phyloP scores from a whole-genome alignment of 345 rosid genomes.

The Citrus mangshanensis region DNA sequence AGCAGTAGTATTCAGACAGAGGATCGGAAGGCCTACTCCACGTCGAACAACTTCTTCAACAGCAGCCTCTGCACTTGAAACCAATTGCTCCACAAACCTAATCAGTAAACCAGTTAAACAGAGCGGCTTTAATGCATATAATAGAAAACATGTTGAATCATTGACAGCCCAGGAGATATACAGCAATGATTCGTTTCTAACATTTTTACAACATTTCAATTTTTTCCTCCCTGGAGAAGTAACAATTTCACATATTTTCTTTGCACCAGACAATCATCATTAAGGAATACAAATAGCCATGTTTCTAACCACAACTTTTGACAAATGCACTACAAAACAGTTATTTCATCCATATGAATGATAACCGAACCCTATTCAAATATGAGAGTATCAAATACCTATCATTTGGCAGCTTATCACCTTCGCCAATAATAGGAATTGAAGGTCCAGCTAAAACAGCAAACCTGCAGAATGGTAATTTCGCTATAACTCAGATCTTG shows the following conservation, averaged over 20 bases:
- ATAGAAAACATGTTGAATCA: too few species aligned
- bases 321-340: neutral
- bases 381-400: constrained; percentile 37
- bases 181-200: too few species aligned
- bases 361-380: neutral
- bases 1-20: neutral
- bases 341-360: neutral
- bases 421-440: constrained; percentile 97
- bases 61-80: constrained; percentile 98
- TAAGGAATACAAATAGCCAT: neutral
- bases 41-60: constrained; percentile 92
- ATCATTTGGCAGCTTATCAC: constrained; percentile 94
- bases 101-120: constrained; percentile 12
- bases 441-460: constrained; percentile 98
- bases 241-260: neutral
- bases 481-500: constrained; percentile 15
- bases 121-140: neutral
- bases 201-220: too few species aligned
- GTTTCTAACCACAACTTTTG: too few species aligned
- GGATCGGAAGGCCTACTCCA: constrained; percentile 54
- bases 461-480: constrained; percentile 47
- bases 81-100: constrained; percentile 94
- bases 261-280: too few species aligned
- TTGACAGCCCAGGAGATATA: too few species aligned
- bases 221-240: too few species aligned